Base-by-base conservation (phyloP, 2,329 filamentous ascomycete species). In the Trichoderma citrinoviride region DNA sequence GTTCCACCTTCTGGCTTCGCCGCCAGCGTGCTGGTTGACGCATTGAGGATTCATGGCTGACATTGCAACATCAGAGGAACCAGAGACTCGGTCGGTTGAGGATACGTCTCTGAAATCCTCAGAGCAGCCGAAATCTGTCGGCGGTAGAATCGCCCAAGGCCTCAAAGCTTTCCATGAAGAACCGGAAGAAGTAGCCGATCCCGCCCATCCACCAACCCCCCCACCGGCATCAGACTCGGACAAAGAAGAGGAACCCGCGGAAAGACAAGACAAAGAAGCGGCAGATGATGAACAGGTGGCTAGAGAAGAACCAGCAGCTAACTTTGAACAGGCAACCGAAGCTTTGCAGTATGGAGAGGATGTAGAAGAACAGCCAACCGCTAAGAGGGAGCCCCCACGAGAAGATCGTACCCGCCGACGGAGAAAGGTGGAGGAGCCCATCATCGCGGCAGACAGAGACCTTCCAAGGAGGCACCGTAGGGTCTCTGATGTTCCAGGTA, bases 101-200 rank as follows among this genome's bases (percentile, higher is more conserved):
- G 74, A 77, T 55, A 67, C 71, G 68, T 77, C 78, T 65, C 78
- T 79, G 75, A 83, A 81, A 65, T 65, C 70, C 19, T 66, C 69
- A 72, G 76, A 77, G 58, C 84, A 82, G 69, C 53, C 61, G 49
- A 86, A 83, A 74, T 71, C 78, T 56, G 76, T 80, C 49, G 77
- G 78, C 66, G 80, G 80, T 67, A 86, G 83, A 72, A 82, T 87
- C 72, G 80, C 84, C 64, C 83, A 87, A 71, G 82, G 78, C 70
- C 79, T 86, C 67, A 85, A 81, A 74, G 80, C 82, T 33, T 87
- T 87, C 70, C 83, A 87, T 74, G 70, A 79, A 57, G 69, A 73
- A 58, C 73, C 78, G 60, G 77, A 81, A 67, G 75, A 77, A 60
- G 72, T 78, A 33, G 72, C 76, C 53, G 72, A 76, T 52, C 73